Evolutionary conservation across 768 basidiomycete species (phyloP), one percentile per base, ranked within the genome.

Genomic region (Termitomyces sp.): DNA sequence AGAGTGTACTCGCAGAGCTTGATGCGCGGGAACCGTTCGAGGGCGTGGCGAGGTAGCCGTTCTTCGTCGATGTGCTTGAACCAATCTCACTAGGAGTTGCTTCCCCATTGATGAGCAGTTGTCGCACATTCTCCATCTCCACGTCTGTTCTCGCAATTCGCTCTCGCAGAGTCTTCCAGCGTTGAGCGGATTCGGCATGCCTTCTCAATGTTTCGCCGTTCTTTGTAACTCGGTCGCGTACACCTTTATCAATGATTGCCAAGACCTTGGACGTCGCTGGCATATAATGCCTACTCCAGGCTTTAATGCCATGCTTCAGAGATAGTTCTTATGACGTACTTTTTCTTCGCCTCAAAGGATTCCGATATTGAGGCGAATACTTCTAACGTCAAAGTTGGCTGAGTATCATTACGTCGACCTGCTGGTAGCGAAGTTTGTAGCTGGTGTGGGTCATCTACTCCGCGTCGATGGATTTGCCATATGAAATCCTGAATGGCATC

Each of bases 191-290:
- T 66, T 97, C 95, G 2, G 90, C 88, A 68, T 92, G 92, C 63
- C 93, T 79, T 59, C 95, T 81, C 50, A 98, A 73, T 34, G 93
- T 93, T 74, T 98, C 96, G 1, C 96, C 96, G 62, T 98, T 98
- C 81, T 94, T 95, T 22, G 95, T 98, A 5, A 94, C 88, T 55
- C 95, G 85, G 62, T 97, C 94, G 56, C 85, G 84, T 29, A 98
- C 90, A 26, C 94, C 94, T 71, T 93, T 97, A 70, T 94, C 93
- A 65, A 98, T 89, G 64, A 97, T 94, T 26, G 89, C 85, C 26
- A 98, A 80, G 48, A 96, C 94, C 68, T 96, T 94, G 7, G 86
- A 88, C 4, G 91, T 91, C 37, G 94, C 93, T 1, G 96, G 97
- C 75, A 93, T 86, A 69, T 98, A 98, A 70, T 97, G 94, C 68